Evolutionary conservation across 345 rosid species (phyloP), one percentile per base, ranked within the genome.

Genomic region (Geranium rotundifolium): DNA sequence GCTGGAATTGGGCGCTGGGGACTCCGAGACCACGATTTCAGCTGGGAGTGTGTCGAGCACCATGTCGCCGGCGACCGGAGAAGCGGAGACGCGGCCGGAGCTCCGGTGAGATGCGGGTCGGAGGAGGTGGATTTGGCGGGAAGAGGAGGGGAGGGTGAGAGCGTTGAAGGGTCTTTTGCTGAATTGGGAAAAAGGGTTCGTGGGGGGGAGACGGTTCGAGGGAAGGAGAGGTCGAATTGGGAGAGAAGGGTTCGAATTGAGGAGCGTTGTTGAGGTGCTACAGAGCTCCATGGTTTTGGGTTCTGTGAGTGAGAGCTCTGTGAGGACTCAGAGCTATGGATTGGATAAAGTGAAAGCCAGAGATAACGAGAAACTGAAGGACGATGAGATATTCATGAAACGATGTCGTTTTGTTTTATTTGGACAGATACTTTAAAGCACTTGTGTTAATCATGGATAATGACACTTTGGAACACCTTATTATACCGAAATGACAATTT

Each of bases 201-300:
- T 70, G 56, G 65, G 57, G 37, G 79, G 63, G 55, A 39, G 54
- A 27, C 72, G 63, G 65, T 52, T 18, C 41, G 74, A 59, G 62
- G 12, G 19, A 64, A 37, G 59, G 64, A 54, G 17, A 49, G 56
- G 58, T 64, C 46, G 66, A 57, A 72, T 17, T 60, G 60, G 4
- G 1, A 34, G 67, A 17, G n/a, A 23, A 57, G 65, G 20, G 18
- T 54, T 68, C 19, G 67, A 63, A 69, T 30, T 69, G 19, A 72
- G 76, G 34, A 63, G 52, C 52, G 64, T 70, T 0, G 79, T 57
- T 46, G 84, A 57, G 71, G 75, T 74, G 64, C 80, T 71, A 58
- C 85, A 79, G 27, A 88, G 80, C 88, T 86, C 90, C 97, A 91
- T 90, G 27, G 18, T 18, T 56, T 55, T 15, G 27, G 27, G 27